Conservation (phyloP, 306 rosid species). For the Delonix regia region DNA sequence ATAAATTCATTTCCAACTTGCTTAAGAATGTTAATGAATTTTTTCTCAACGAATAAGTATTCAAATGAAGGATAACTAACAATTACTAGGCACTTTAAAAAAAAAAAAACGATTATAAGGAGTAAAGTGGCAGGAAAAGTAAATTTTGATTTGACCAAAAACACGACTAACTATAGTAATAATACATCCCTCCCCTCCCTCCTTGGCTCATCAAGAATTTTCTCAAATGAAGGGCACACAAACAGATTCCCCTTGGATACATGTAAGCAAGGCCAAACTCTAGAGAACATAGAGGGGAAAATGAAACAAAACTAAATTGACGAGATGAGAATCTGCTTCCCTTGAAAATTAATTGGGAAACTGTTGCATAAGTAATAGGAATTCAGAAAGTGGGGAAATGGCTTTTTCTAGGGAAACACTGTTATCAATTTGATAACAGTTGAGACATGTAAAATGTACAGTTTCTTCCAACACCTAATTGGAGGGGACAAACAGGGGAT, state of each 20-base stretch:
- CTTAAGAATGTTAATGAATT: neutral
- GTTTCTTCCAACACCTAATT: slow-evolving; percentile 50
- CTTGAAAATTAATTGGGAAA: slow-evolving; percentile 28
- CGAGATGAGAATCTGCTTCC: slow-evolving; percentile 24
- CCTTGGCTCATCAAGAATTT: neutral
- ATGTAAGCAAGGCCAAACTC: neutral
- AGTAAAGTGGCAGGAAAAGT: neutral
- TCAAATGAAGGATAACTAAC: neutral
- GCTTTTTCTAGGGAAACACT: slow-evolving; percentile 29
- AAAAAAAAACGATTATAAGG: too few species aligned
- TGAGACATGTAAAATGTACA: slow-evolving; percentile 60
- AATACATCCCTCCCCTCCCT: slow-evolving; percentile 29
- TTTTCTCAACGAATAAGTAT: neutral
- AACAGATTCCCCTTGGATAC: neutral
- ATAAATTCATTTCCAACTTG: neutral
- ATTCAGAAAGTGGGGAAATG: slow-evolving; percentile 12
- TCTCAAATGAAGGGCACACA: slow-evolving; percentile 26
- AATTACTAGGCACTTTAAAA: too few species aligned
- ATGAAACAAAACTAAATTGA: neutral
- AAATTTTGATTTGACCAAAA: slow-evolving; percentile 31
- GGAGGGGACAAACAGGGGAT: slow-evolving; percentile 48
- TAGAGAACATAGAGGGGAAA: neutral
- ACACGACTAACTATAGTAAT: slow-evolving; percentile 26
- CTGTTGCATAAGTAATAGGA: slow-evolving; percentile 22
- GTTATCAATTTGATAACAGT: slow-evolving; percentile 53